These are phyloP conservation scores for Brassica nigra DNA, from an alignment of 345 rosid genomes.

Conservation along the genomic window DNA sequence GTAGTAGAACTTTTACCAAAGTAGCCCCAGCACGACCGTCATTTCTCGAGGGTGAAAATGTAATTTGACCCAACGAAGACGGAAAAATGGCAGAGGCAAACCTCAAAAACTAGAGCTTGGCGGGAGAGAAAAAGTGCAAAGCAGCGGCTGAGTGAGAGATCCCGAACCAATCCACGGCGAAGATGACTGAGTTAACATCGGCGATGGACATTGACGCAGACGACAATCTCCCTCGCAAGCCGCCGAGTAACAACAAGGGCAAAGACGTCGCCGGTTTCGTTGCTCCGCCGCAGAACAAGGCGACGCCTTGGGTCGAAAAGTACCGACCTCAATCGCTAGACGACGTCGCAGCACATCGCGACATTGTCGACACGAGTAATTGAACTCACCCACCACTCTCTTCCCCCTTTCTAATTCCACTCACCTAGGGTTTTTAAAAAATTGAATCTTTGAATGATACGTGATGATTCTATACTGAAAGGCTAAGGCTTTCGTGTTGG, in stretches of 20 bases:
- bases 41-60: slow-evolving; percentile 16
- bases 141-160: neutral
- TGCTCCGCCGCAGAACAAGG: slow-evolving; percentile 47
- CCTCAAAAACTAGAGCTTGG: slow-evolving; percentile 35
- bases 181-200: slow-evolving; percentile 59
- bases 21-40: neutral
- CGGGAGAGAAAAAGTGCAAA: slow-evolving; percentile 25
- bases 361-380: slow-evolving; percentile 93
- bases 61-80: neutral
- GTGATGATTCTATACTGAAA: neutral
- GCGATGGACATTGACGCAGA: slow-evolving; percentile 79
- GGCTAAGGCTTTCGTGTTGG: neutral
- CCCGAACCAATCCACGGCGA: neutral
- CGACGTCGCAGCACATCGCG: slow-evolving; percentile 98
- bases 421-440: slow-evolving; percentile 31
- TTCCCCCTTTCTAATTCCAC: neutral
- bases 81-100: slow-evolving; percentile 21
- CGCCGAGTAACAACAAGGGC: slow-evolving; percentile 51
- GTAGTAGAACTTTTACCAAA: slow-evolving; percentile 11
- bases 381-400: neutral
- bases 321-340: slow-evolving; percentile 93
- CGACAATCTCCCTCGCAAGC: slow-evolving; percentile 41
- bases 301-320: slow-evolving; percentile 96
- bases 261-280: slow-evolving; percentile 49
- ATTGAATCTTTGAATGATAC: neutral